Evolutionary conservation across 2,329 filamentous ascomycete species (phyloP).

Genomic region (Diplodia mutila): DNA sequence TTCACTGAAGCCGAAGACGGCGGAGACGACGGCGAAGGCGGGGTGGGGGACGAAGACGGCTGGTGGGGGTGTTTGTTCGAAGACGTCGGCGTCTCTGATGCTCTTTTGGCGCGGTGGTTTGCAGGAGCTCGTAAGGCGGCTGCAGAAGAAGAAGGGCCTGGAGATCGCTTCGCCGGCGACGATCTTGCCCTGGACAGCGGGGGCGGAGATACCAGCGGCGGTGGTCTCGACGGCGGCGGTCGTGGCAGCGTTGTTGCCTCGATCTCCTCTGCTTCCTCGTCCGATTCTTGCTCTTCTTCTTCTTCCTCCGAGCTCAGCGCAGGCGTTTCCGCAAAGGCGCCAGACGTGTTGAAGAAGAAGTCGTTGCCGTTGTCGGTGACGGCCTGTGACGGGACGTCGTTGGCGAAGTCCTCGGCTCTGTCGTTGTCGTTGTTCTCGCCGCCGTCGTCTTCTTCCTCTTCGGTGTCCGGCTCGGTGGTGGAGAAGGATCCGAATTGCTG

Average conservation of each 20-base stretch:
- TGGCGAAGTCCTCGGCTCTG: conserved; percentile 3
- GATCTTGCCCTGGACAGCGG: background rate
- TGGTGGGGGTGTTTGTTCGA: background rate
- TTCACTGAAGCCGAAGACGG: background rate
- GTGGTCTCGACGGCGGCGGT: background rate
- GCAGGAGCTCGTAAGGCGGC: background rate
- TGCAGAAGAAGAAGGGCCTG: background rate
- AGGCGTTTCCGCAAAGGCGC: background rate
- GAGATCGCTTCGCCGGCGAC: background rate
- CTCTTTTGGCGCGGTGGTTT: background rate
- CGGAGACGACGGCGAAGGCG: background rate
- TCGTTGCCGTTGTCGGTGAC: background rate
- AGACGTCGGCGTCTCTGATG: background rate
- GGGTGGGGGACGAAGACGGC: background rate
- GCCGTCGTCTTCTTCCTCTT: background rate
- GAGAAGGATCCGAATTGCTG: conserved; percentile 37
- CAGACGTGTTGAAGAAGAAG: background rate
- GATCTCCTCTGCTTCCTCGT: background rate
- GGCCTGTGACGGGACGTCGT: conserved; percentile 21
- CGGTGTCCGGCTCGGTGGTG: conserved; percentile 40
- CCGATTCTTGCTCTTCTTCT: background rate
- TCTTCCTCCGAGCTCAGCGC: background rate
- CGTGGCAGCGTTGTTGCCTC: background rate
- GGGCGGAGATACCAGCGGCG: background rate
- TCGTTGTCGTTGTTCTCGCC: conserved; percentile 30